These are phyloP conservation scores for Pseudonitzschia delicatissima DNA, from an alignment of 108 stramenopile species.

Conservation along the genomic window DNA sequence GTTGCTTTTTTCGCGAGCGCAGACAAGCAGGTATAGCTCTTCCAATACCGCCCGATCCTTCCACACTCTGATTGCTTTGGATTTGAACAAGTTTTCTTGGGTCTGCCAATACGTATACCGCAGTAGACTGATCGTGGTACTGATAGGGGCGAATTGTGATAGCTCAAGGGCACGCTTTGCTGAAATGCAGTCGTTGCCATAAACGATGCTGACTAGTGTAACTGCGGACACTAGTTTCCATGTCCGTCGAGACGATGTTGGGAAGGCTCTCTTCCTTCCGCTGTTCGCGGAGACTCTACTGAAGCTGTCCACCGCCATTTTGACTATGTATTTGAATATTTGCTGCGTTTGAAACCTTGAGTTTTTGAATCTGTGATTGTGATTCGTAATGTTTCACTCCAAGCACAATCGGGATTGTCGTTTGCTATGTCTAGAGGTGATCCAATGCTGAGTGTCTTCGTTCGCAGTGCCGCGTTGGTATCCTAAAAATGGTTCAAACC, in stretches of 20 bases:
- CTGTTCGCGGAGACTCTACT: not conserved
- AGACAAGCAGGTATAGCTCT: conserved; percentile 11
- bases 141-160: not conserved
- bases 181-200: conserved; percentile 5
- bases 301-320: too few relatives aligned
- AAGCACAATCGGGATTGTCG: too few relatives aligned
- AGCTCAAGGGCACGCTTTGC: not conserved
- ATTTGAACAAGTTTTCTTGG: conserved; percentile 3
- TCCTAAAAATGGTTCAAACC: too few relatives aligned
- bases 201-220: conserved; percentile 2
- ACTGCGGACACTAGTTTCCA: not conserved
- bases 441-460: too few relatives aligned
- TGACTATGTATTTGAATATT: too few relatives aligned
- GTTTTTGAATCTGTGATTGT: too few relatives aligned
- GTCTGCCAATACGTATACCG: conserved; percentile 3
- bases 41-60: conserved; percentile 8
- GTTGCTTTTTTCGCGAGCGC: conserved; percentile 1
- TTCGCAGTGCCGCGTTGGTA: too few relatives aligned
- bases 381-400: too few relatives aligned
- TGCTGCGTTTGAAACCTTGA: too few relatives aligned
- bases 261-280: conserved; percentile 4
- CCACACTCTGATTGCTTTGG: not conserved
- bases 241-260: not conserved
- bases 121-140: conserved; percentile 7
- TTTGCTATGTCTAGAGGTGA: too few relatives aligned